A percentile compares a stretch with the other conserved stretches of the same genome.
phyloP scores from a whole-genome alignment of 805 yeast genomes.

The Candida nitratophila region DNA sequence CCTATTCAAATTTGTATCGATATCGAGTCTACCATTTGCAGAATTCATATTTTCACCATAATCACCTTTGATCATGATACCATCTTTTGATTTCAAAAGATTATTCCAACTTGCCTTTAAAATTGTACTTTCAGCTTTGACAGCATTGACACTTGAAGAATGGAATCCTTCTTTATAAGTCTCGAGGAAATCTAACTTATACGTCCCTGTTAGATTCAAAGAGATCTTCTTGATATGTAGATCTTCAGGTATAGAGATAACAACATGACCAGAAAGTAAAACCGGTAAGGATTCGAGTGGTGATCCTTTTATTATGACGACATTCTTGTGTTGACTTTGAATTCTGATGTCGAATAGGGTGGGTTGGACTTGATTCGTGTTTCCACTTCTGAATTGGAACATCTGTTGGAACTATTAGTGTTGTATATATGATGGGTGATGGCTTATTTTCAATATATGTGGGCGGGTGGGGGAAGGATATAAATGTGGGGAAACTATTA shows the following conservation, averaged over 20 bases:
- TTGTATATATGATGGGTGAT: too few relatives aligned
- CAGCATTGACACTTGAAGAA: constrained; percentile 24
- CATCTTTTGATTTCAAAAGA: constrained; percentile 32
- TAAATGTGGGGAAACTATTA: too few relatives aligned
- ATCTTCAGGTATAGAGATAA: constrained; percentile 36
- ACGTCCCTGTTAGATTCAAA: constrained; percentile 36
- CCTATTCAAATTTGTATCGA: constrained; percentile 1
- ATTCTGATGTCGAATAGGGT: constrained; percentile 21
- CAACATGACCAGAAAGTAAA: constrained; percentile 39
- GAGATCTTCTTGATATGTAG: constrained; percentile 31
- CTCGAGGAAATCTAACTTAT: constrained; percentile 33
- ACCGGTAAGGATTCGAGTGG: constrained; percentile 37
- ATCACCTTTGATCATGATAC: constrained; percentile 31
- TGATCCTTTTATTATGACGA: constrained; percentile 35
- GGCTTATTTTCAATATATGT: too few relatives aligned
- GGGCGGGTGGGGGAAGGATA: too few relatives aligned
- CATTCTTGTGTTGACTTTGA: constrained; percentile 33
- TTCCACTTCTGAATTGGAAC: neutral
- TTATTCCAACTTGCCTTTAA: constrained; percentile 43
- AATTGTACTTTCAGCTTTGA: constrained; percentile 31
- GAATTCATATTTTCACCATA: constrained; percentile 28
- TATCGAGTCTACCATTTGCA: neutral
- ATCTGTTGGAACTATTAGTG: neutral
- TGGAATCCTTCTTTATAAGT: constrained; percentile 15
- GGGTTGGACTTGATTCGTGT: constrained; percentile 4